phyloP scores from a whole-genome alignment of 2,329 filamentous ascomycete genomes.

The Pseudofabraea citricarpa region DNA sequence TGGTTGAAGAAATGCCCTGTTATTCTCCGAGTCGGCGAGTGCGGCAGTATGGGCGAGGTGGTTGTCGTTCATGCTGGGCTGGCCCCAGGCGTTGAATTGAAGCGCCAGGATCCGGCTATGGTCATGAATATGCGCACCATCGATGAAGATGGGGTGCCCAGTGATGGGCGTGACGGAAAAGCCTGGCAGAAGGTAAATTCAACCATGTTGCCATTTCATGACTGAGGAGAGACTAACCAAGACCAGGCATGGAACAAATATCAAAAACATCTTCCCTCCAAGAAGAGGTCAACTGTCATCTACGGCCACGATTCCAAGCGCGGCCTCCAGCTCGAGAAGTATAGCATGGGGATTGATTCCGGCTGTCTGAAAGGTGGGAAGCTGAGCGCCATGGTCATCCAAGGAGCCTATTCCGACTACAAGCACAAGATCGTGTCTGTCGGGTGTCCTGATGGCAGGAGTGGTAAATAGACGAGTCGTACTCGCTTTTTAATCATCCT shows the following conservation, averaged over 20 bases:
- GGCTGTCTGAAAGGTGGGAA: constrained; percentile 72
- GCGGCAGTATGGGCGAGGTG: constrained; percentile 57
- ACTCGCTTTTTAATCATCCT: too few species aligned
- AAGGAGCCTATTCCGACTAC: constrained; percentile 40
- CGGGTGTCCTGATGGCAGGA: constrained; percentile 22
- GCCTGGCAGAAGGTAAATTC: constrained; percentile 26
- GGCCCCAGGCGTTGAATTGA: constrained; percentile 66
- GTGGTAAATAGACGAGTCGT: too few species aligned
- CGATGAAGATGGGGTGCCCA: constrained; percentile 20
- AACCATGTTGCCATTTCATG: background rate
- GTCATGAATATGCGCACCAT: constrained; percentile 87
- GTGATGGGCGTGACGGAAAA: constrained; percentile 19
- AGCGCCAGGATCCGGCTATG: constrained; percentile 68
- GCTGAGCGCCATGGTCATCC: constrained; percentile 73
- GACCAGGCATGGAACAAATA: constrained; percentile 48
- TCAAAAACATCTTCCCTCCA: constrained; percentile 33
- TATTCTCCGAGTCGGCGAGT: constrained; percentile 67
- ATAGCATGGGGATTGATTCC: constrained; percentile 81
- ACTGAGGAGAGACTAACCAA: constrained; percentile 10
- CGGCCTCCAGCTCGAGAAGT: constrained; percentile 63
- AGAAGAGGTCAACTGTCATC: constrained; percentile 59
- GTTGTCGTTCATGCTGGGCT: constrained; percentile 83
- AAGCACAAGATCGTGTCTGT: constrained; percentile 25
- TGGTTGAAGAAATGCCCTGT: constrained; percentile 72
- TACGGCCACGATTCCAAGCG: constrained; percentile 82